Evolutionary conservation across 306 rosid genomes (phyloP).

Genomic region (Fagus crenata): DNA sequence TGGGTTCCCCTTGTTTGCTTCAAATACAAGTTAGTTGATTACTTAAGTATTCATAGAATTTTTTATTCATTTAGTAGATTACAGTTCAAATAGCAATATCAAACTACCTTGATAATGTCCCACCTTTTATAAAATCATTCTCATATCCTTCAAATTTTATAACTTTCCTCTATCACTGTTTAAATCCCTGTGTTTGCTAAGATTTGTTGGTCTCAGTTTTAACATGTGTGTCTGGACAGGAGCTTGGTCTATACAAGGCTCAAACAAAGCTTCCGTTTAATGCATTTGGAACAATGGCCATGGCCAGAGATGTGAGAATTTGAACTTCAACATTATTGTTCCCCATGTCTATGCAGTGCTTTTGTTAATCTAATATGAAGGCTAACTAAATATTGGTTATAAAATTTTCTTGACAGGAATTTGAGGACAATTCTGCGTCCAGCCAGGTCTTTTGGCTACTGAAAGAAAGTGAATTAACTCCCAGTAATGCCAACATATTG

Average conservation of each 20-base stretch:
- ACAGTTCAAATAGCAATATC: not conserved
- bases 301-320: conserved; percentile 92
- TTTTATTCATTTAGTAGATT: not conserved
- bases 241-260: conserved; percentile 97
- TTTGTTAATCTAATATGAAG: not conserved
- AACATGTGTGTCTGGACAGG: conserved; percentile 48
- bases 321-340: conserved; percentile 6
- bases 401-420: conserved; percentile 55
- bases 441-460: conserved; percentile 95
- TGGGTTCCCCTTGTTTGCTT: not conserved
- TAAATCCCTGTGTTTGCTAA: conserved; percentile 1
- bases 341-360: not conserved
- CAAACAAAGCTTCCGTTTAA: conserved; percentile 97
- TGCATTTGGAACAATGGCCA: conserved; percentile 99
- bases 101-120: not conserved
- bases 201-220: not conserved
- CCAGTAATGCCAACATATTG: conserved; percentile 91
- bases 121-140: not conserved
- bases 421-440: conserved; percentile 85
- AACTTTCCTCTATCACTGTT: conserved; percentile 6
- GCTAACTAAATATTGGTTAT: conserved; percentile 1
- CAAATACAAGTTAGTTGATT: not conserved
- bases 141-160: conserved; percentile 4
- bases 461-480: conserved; percentile 96
- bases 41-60: not conserved